Evolutionary conservation across 345 rosid genomes (phyloP).

Genomic region (Eucalyptus marginata): DNA sequence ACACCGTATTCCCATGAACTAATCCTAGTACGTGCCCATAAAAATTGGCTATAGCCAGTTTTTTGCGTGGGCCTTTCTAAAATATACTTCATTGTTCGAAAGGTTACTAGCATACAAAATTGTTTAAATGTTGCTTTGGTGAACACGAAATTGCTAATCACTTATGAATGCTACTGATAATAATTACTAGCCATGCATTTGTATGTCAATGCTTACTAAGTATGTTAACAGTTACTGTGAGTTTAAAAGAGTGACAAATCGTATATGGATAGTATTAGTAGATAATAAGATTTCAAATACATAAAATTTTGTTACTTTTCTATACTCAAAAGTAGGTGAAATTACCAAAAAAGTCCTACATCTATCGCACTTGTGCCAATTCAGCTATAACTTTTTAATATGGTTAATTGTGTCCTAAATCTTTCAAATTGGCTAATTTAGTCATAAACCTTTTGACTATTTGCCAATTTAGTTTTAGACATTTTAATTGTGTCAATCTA

Average conservation of each 20-base stretch:
- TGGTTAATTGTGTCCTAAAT: no score
- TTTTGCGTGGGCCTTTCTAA: not conserved
- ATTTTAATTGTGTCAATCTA: no score
- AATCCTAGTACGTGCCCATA: not conserved
- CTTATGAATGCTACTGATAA: not conserved
- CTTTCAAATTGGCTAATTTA: no score
- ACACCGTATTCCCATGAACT: not conserved
- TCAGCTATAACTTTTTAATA: no score
- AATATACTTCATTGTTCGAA: not conserved
- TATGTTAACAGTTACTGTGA: not conserved
- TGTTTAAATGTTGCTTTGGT: not conserved
- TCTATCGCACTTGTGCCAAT: no score
- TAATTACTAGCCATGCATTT: not conserved
- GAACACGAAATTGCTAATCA: not conserved
- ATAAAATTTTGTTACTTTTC: not conserved
- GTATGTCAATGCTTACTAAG: not conserved
- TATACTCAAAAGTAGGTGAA: not conserved
- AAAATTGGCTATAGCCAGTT: not conserved
- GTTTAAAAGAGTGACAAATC: not conserved
- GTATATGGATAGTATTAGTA: not conserved
- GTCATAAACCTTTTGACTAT: no score
- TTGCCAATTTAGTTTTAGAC: no score
- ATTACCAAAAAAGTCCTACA: no score
- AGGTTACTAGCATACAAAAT: not conserved
- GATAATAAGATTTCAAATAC: not conserved